Conservation (phyloP, 192 early-diverging fungal species). For the Backusella parvicylindrica region DNA sequence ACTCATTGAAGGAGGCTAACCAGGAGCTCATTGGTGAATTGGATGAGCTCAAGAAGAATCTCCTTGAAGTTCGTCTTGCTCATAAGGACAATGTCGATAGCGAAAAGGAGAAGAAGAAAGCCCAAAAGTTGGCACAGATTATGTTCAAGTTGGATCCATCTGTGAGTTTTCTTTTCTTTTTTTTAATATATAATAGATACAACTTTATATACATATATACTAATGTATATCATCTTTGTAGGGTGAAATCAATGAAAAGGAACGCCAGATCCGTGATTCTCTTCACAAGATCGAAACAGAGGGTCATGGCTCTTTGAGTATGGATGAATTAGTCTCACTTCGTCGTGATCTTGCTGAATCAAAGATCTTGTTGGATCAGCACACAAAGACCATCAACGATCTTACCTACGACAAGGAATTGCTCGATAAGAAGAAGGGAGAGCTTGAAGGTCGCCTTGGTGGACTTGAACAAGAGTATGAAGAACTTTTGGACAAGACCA, state of each 20-base stretch:
- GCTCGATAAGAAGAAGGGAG: slow-evolving; percentile 60
- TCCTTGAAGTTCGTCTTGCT: slow-evolving; percentile 50
- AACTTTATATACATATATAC: neutral
- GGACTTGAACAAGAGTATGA: slow-evolving; percentile 80
- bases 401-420: slow-evolving; percentile 58
- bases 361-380: slow-evolving; percentile 59
- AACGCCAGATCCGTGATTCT: slow-evolving; percentile 74
- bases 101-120: slow-evolving; percentile 79
- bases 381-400: slow-evolving; percentile 62
- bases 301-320: slow-evolving; percentile 35
- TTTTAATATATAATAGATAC: neutral
- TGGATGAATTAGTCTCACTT: slow-evolving; percentile 68
- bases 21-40: slow-evolving; percentile 72
- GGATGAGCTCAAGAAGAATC: slow-evolving; percentile 69
- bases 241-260: slow-evolving; percentile 71
- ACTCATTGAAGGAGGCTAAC: slow-evolving; percentile 86
- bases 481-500: slow-evolving; percentile 74
- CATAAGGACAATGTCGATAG: slow-evolving; percentile 54
- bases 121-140: slow-evolving; percentile 86
- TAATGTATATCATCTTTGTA: neutral
- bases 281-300: slow-evolving; percentile 63
- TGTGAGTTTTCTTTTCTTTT: slow-evolving; percentile 28
- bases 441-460: slow-evolving; percentile 66
- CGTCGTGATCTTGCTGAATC: slow-evolving; percentile 74
- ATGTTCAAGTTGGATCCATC: slow-evolving; percentile 83